phyloP scores from a whole-genome alignment of 2,329 filamentous ascomycete genomes.

The Aspergillus ibericus region DNA sequence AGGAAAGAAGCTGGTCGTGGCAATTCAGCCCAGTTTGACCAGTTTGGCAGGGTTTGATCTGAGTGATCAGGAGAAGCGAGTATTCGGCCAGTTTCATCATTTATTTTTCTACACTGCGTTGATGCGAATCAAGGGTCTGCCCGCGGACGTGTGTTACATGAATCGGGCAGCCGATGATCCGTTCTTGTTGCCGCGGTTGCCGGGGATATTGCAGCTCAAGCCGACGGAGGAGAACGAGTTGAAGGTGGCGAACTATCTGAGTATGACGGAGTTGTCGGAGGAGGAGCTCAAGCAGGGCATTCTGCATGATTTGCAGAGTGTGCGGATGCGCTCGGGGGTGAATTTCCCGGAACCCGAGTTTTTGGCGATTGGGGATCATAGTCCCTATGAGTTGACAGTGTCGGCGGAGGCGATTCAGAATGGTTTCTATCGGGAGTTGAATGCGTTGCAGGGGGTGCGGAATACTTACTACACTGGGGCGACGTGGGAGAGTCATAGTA shows the following conservation, averaged over 20 bases:
- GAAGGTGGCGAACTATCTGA: slow-evolving; percentile 5
- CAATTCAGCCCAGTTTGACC: slow-evolving; percentile 36
- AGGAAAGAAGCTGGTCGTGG: slow-evolving; percentile 40
- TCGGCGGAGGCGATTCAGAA: slow-evolving; percentile 26
- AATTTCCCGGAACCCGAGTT: slow-evolving; percentile 9
- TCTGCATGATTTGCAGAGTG: background rate
- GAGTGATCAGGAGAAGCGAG: slow-evolving; percentile 23
- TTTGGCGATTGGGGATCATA: slow-evolving; percentile 21
- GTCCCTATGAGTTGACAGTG: slow-evolving; percentile 30
- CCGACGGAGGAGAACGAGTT: slow-evolving; percentile 1
- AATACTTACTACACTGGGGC: slow-evolving; percentile 43
- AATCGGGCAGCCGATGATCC: slow-evolving; percentile 3
- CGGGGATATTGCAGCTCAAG: slow-evolving; percentile 8
- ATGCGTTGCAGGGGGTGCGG: slow-evolving; percentile 38
- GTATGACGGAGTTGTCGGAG: background rate
- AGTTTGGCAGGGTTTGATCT: slow-evolving; percentile 36
- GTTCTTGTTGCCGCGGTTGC: slow-evolving; percentile 11
- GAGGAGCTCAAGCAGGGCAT: slow-evolving; percentile 4
- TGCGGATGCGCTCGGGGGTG: background rate
- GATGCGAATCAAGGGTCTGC: slow-evolving; percentile 30
- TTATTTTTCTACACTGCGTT: slow-evolving; percentile 32
- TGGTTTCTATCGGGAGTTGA: slow-evolving; percentile 39
- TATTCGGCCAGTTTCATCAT: slow-evolving; percentile 33
- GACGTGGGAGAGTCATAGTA: background rate
- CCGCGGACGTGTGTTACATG: background rate